A percentile compares a stretch with the other conserved stretches of the same genome.
Conservation (phyloP, 2,329 filamentous ascomycete genomes). For the Penicillium concentricum region DNA sequence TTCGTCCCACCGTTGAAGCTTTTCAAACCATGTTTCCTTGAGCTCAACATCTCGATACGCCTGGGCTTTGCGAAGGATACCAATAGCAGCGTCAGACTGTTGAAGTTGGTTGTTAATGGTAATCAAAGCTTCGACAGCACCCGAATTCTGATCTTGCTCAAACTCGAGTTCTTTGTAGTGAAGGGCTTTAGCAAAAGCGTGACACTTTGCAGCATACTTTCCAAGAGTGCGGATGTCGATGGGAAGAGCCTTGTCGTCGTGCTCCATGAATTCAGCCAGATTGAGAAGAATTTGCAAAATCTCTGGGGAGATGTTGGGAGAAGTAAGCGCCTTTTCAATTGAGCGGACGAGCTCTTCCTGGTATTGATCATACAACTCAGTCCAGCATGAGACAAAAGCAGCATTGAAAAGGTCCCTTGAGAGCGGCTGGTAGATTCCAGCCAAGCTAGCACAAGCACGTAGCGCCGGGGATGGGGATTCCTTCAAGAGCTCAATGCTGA, state of each 20-base stretch:
- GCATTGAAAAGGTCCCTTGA: slow-evolving; percentile 97
- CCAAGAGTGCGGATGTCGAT: slow-evolving; percentile 96
- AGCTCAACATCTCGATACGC: slow-evolving; percentile 94
- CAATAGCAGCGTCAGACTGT: slow-evolving; percentile 96
- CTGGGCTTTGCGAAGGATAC: slow-evolving; percentile 93
- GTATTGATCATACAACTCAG: slow-evolving; percentile 92
- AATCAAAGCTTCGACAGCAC: slow-evolving; percentile 93
- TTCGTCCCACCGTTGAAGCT: slow-evolving; percentile 97
- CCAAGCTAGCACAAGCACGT: slow-evolving; percentile 85
- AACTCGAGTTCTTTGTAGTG: slow-evolving; percentile 99
- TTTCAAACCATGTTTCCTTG: slow-evolving; percentile 98
- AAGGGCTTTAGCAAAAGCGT: slow-evolving; percentile 95
- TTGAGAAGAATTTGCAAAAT: slow-evolving; percentile 92
- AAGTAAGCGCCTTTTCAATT: slow-evolving; percentile 93
- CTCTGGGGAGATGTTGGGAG: slow-evolving; percentile 92
- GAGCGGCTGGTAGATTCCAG: slow-evolving; percentile 85
- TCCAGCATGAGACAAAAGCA: slow-evolving; percentile 98
- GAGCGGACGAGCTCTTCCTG: slow-evolving; percentile 95
- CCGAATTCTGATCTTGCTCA: slow-evolving; percentile 92
- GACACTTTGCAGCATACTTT: slow-evolving; percentile 91
- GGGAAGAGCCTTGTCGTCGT: slow-evolving; percentile 95
- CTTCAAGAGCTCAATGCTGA: slow-evolving; percentile 90
- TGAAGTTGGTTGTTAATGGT: slow-evolving; percentile 99
- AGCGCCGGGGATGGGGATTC: slow-evolving; percentile 96
- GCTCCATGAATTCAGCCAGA: slow-evolving; percentile 98